Evolutionary conservation across 352 stramenopile species (phyloP), one percentile per base, ranked within the genome.

Genomic region (Peronospora belbahrii): DNA sequence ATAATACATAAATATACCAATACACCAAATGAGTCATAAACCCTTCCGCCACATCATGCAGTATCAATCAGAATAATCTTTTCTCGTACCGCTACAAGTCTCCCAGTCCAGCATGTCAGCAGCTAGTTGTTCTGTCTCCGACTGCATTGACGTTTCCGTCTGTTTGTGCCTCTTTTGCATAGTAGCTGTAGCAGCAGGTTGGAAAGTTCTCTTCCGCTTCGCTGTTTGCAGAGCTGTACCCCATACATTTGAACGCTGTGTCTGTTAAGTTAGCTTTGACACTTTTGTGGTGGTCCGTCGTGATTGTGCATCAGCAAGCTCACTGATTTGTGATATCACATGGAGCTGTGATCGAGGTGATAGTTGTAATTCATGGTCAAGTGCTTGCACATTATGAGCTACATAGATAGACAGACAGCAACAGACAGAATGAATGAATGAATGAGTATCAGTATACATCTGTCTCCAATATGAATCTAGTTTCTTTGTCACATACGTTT

Each of bases 321-420:
- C 70, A 35, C 78, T 89, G 45, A 89, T 85, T 49, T 87, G 73
- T 1, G 78, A 83, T 8, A 89, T 67, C 15, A 87, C 69, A 51
- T 89, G 56, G 8, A 89, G 54, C 40, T 89, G 78, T 13, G 78
- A 85, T 11, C 61, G 66, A 0, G 78, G 78, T 27, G 78, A 89
- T 38, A 89, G 53, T 36, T 69, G 18, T 19, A 85, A 28, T 38
- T 75, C 56, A 14, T 46, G 51, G 7, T n/a, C n/a, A n/a, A n/a
- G n/a, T n/a, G n/a, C n/a, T n/a, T n/a, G n/a, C n/a, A n/a, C n/a
- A n/a, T n/a, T n/a, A n/a, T n/a, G n/a, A n/a, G n/a, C n/a, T n/a
- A n/a, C n/a, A n/a, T n/a, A n/a, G n/a, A n/a, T n/a, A n/a, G n/a
- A n/a, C n/a, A n/a, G n/a, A n/a, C n/a, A 5, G 41, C 43, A 42